A percentile compares a stretch with the other conserved stretches of the same genome.
These are phyloP conservation scores for Mrakia gelida DNA, from an alignment of 768 basidiomycete genomes.

Conservation along the genomic window DNA sequence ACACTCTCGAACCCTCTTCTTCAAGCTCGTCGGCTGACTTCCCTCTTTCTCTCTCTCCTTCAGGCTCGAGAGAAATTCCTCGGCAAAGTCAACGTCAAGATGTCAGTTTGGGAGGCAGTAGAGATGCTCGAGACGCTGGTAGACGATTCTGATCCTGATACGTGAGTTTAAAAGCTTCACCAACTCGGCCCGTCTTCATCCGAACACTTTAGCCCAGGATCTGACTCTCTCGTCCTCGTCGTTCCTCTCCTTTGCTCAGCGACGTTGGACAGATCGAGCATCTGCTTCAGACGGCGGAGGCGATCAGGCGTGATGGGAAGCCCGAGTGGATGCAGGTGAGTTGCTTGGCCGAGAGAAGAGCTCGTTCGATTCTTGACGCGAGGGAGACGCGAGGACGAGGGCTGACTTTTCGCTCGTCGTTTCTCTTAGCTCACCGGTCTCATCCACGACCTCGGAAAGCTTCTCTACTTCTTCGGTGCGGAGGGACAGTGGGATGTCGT, in stretches of 20 bases:
- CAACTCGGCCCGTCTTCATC: slow-evolving; percentile 32
- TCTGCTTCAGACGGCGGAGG: slow-evolving; percentile 84
- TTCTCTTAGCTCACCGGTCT: slow-evolving; percentile 26
- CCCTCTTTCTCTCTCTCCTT: neutral
- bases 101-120: slow-evolving; percentile 51
- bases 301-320: slow-evolving; percentile 76
- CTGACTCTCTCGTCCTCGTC: slow-evolving; percentile 39
- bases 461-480: slow-evolving; percentile 66
- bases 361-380: too few relatives aligned
- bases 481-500: slow-evolving; percentile 92
- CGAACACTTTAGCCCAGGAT: slow-evolving; percentile 54
- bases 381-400: neutral
- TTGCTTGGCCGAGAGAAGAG: too few relatives aligned
- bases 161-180: slow-evolving; percentile 27
- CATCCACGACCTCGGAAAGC: slow-evolving; percentile 84
- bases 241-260: neutral
- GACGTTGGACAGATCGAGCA: slow-evolving; percentile 74
- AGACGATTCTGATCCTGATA: slow-evolving; percentile 82
- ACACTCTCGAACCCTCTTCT: neutral
- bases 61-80: slow-evolving; percentile 70
- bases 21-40: neutral
- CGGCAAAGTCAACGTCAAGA: slow-evolving; percentile 61
- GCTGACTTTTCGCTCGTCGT: neutral
- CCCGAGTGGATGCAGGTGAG: slow-evolving; percentile 71
- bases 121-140: slow-evolving; percentile 71